Percentiles rank a stretch among this genome's conserved stretches.
Conservation (phyloP, 306 rosid genomes). For the Rosa lucieae region DNA sequence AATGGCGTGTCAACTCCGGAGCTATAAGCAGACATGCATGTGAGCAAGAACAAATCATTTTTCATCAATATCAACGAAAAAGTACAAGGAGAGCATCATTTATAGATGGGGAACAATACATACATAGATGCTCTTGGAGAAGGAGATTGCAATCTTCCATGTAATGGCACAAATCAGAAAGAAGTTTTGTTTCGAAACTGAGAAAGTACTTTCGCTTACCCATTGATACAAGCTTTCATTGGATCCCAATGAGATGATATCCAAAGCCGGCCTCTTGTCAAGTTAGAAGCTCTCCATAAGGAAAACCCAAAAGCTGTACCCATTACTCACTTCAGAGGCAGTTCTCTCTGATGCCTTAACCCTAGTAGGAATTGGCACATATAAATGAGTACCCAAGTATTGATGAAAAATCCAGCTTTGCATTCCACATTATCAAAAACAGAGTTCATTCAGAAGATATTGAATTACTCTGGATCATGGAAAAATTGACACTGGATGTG, state of each 20-base stretch:
- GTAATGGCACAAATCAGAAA: background rate
- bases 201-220: conserved; percentile 23
- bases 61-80: too few species aligned
- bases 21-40: too few species aligned
- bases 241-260: conserved; percentile 33
- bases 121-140: too few species aligned
- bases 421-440: background rate
- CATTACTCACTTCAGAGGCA: conserved; percentile 36
- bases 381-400: background rate
- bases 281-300: conserved; percentile 42
- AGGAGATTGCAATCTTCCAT: too few species aligned
- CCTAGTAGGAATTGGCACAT: conserved; percentile 23
- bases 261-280: conserved; percentile 45
- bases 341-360: conserved; percentile 15
- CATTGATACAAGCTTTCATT: conserved; percentile 44
- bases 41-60: too few species aligned
- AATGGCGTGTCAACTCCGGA: too few species aligned
- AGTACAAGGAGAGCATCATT: too few species aligned
- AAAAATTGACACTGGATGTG: conserved; percentile 36
- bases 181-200: background rate
- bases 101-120: too few species aligned
- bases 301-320: conserved; percentile 51
- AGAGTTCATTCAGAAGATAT: conserved; percentile 13
- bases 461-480: conserved; percentile 48
- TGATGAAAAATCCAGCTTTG: background rate